These are phyloP conservation scores for Citrus maxima DNA, from an alignment of 345 rosid genomes.

Conservation along the genomic window DNA sequence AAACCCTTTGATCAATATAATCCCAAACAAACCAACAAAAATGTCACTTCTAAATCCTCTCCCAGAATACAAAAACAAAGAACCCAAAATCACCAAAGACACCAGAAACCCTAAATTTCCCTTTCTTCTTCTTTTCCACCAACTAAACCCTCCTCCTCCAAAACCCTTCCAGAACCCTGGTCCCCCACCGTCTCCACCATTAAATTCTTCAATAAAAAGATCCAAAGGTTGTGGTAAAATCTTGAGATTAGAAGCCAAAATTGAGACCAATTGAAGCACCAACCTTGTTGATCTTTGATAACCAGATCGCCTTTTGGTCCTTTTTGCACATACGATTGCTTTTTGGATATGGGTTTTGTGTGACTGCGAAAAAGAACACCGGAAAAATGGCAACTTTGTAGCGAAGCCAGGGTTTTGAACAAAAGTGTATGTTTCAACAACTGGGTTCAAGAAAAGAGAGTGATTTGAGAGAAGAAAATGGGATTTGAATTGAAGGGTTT, in stretches of 20 bases:
- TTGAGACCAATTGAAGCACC: constrained; percentile 30
- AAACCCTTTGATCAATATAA: constrained; percentile 13
- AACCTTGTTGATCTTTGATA: constrained; percentile 17
- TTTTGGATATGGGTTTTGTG: constrained; percentile 23
- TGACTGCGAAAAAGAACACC: constrained; percentile 2
- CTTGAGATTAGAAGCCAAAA: constrained; percentile 38
- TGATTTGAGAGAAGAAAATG: constrained; percentile 9
- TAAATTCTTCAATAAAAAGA: constrained; percentile 26
- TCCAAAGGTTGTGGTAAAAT: constrained; percentile 44
- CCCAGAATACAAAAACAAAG: constrained; percentile 24
- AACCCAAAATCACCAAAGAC: constrained; percentile 22
- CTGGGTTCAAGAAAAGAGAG: constrained; percentile 12
- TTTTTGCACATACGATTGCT: constrained; percentile 32
- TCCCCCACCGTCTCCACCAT: constrained; percentile 32
- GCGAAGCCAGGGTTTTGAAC: background rate
- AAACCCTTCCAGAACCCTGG: constrained; percentile 30
- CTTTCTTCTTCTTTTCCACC: constrained; percentile 34
- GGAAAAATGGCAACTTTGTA: constrained; percentile 13
- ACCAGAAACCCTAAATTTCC: constrained; percentile 18
- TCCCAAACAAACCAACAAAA: constrained; percentile 18
- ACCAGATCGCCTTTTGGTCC: constrained; percentile 33
- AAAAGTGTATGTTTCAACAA: background rate
- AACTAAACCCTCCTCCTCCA: constrained; percentile 32
- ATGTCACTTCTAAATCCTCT: constrained; percentile 26
- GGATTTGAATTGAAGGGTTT: constrained; percentile 10